A percentile compares a stretch with the other conserved stretches of the same genome.
Evolutionary conservation across 2,329 filamentous ascomycete genomes (phyloP).

Genomic region (Malbranchea zuffiana): DNA sequence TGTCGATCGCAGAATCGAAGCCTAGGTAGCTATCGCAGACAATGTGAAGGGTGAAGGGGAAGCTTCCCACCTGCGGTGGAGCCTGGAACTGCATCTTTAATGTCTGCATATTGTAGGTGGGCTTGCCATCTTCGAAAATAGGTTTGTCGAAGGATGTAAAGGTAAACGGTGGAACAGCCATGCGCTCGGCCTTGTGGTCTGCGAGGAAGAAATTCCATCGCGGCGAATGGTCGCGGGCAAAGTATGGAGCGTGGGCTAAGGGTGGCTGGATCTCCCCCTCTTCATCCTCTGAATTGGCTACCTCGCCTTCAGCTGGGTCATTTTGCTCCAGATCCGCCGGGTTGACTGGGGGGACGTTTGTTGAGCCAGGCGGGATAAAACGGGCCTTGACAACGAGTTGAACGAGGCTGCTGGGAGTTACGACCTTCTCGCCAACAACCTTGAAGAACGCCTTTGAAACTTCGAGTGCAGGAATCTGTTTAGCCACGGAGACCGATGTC

Average conservation of each 20-base stretch:
- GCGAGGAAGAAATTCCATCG: constrained; percentile 91
- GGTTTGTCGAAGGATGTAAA: constrained; percentile 88
- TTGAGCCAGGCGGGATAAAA: constrained; percentile 76
- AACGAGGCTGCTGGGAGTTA: constrained; percentile 85
- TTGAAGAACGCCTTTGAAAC: constrained; percentile 97
- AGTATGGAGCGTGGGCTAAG: constrained; percentile 82
- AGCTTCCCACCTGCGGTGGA: constrained; percentile 81
- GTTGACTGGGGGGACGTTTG: constrained; percentile 61
- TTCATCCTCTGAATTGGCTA: constrained; percentile 67
- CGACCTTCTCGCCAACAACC: constrained; percentile 84
- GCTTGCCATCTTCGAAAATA: constrained; percentile 68
- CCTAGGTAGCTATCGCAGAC: constrained; percentile 93
- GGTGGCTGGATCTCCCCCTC: constrained; percentile 59
- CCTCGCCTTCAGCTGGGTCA: constrained; percentile 84
- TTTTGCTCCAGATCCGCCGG: constrained; percentile 76
- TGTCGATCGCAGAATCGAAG: constrained; percentile 84
- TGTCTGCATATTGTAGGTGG: constrained; percentile 90
- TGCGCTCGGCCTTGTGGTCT: constrained; percentile 87
- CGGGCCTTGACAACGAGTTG: constrained; percentile 92
- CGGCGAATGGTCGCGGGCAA: constrained; percentile 77
- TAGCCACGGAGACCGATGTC: constrained; percentile 62
- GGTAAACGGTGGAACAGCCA: constrained; percentile 93
- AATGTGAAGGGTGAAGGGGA: constrained; percentile 88
- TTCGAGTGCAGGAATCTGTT: constrained; percentile 70
- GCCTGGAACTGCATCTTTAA: constrained; percentile 96